phyloP scores from a whole-genome alignment of 106 monocot genomes.

The Allium fistulosum region DNA sequence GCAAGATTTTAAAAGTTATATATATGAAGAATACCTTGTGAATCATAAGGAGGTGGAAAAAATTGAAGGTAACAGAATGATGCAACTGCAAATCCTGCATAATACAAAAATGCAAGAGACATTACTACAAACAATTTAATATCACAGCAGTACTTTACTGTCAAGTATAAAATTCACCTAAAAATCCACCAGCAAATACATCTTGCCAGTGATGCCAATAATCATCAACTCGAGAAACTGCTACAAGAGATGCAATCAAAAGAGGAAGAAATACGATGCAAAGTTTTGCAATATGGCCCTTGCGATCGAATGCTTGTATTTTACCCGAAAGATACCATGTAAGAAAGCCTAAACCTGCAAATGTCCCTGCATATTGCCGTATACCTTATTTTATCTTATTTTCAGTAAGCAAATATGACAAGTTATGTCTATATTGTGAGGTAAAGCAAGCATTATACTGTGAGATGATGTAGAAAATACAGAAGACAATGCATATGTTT shows the following conservation, averaged over 20 bases:
- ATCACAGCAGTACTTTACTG: not conserved
- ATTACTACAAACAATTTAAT: not conserved
- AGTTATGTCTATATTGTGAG: not conserved
- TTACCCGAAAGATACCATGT: constrained; percentile 55
- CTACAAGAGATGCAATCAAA: constrained; percentile 44
- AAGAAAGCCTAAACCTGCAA: constrained; percentile 56
- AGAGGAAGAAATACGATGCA: constrained; percentile 56
- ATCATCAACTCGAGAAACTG: constrained; percentile 59
- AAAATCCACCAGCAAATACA: constrained; percentile 50
- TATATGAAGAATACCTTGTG: constrained; percentile 23
- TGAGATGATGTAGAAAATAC: too few relatives aligned
- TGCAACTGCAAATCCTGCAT: constrained; percentile 43
- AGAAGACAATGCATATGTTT: too few relatives aligned
- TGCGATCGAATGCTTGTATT: constrained; percentile 39
- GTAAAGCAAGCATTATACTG: too few relatives aligned
- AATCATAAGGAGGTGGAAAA: constrained; percentile 40
- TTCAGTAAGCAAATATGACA: not conserved
- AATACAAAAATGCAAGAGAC: not conserved
- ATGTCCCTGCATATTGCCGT: constrained; percentile 35
- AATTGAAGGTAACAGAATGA: constrained; percentile 56
- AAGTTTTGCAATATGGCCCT: constrained; percentile 51
- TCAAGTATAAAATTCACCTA: constrained; percentile 23
- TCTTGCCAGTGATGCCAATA: constrained; percentile 81
- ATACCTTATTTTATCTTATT: not conserved
- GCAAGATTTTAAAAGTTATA: not conserved